These are phyloP conservation scores for Areca catechu DNA, from an alignment of 176 grass and related monocot species.

Conservation along the genomic window DNA sequence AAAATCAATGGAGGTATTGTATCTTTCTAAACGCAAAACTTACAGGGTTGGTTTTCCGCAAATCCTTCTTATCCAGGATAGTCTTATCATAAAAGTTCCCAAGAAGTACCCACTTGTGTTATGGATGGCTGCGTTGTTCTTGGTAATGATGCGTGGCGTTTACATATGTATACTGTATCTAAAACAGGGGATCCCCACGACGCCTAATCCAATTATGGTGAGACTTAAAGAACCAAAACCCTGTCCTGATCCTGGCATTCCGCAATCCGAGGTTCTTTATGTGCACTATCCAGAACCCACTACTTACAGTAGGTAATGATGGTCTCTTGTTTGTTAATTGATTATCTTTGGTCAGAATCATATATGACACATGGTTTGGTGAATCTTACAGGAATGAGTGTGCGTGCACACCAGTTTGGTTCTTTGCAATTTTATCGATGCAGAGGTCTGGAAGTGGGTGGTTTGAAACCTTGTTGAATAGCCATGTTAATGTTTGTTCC, in stretches of 20 bases:
- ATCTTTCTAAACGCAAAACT: too few species aligned
- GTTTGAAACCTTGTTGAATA: constrained; percentile 93
- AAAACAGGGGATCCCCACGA: constrained; percentile 58
- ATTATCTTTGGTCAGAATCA: too few species aligned
- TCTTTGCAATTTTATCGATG: constrained; percentile 97
- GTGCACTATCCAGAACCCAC: constrained; percentile 61
- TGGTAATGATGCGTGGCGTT: constrained; percentile 50
- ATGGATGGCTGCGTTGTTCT: constrained; percentile 51
- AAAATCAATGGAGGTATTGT: too few species aligned
- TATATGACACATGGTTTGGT: neutral
- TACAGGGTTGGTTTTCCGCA: neutral
- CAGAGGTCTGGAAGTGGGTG: constrained; percentile 92
- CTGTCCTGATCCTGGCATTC: constrained; percentile 39
- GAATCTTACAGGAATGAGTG: constrained; percentile 68
- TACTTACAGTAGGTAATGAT: constrained; percentile 72
- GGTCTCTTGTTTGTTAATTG: too few species aligned
- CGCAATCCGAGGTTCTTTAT: constrained; percentile 40
- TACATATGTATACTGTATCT: constrained; percentile 72
- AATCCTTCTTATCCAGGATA: constrained; percentile 34
- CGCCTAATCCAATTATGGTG: constrained; percentile 40
- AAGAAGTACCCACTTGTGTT: constrained; percentile 58
- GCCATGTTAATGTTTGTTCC: constrained; percentile 75
- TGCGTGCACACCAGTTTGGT: constrained; percentile 64
- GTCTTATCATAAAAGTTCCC: constrained; percentile 26
- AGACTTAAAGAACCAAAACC: constrained; percentile 33